These are phyloP conservation scores for Trametes cubensis DNA, from an alignment of 768 basidiomycete species.

Conservation along the genomic window DNA sequence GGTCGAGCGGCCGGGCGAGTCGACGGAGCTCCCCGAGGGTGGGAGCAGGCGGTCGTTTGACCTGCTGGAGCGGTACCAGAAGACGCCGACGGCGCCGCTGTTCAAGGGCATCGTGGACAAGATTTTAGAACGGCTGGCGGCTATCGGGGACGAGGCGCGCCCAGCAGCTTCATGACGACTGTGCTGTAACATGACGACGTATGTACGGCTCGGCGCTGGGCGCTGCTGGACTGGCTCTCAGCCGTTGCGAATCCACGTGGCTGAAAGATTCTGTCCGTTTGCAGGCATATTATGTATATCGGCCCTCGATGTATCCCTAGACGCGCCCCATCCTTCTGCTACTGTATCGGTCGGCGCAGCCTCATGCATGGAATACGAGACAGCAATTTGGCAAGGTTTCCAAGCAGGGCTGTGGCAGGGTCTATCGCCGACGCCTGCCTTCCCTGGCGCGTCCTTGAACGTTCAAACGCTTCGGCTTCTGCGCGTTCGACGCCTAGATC, in stretches of 20 bases:
- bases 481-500: background rate
- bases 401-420: background rate
- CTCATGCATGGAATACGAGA: slow-evolving; percentile 5
- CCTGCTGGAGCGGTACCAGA: slow-evolving; percentile 62
- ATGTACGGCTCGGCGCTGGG: slow-evolving; percentile 4
- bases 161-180: slow-evolving; percentile 5
- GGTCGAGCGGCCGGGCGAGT: slow-evolving; percentile 31
- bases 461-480: background rate
- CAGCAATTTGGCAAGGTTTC: background rate
- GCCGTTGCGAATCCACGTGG: background rate
- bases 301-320: slow-evolving; percentile 15
- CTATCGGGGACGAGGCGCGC: background rate
- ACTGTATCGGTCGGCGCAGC: slow-evolving; percentile 5
- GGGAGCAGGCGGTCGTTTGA: slow-evolving; percentile 42
- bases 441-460: slow-evolving; percentile 1
- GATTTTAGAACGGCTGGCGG: slow-evolving; percentile 38
- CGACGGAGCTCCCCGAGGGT: slow-evolving; percentile 39
- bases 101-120: slow-evolving; percentile 62
- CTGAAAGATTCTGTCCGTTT: background rate
- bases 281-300: slow-evolving; percentile 5
- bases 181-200: background rate
- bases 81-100: slow-evolving; percentile 69
- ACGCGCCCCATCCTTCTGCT: background rate
- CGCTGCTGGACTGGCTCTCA: background rate
- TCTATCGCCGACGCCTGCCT: slow-evolving; percentile 5